Base-by-base conservation (phyloP, 2,329 filamentous ascomycete genomes). In the Colletotrichum higginsianum region DNA sequence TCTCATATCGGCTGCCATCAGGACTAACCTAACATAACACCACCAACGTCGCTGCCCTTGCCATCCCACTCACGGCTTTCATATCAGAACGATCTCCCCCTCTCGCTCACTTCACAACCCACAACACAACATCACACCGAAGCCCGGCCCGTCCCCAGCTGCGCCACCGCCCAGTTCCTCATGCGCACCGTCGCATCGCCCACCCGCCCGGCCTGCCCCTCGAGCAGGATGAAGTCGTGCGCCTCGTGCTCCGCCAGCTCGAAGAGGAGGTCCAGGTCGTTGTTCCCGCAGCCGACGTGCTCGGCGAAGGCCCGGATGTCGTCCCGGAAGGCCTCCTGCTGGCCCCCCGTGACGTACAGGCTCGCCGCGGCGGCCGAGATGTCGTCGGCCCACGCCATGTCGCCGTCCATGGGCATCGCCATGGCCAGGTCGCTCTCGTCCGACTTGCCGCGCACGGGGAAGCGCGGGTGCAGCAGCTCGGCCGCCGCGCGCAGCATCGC, bases 261-360 rank as follows among this genome's bases (percentile, higher is more conserved):
- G 3, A 81, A 40, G n/a, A 68, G 73, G 2, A 82, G 75, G 3
- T 78, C 73, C 11, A 79, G n/a, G 75, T 76, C 50, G 64, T 61
- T 38, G 65, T 65, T 38, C 56, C 71, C 18, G n/a, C 69, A 72
- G 7, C 69, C 64, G 53, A 82, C 61, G 2, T 71, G 72, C 40
- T 78, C 74, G 2, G 75, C 76, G 18, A 80, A 72, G 11, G 62
- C 60, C 6, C 78, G 71, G 9, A 75, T 76, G 3, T 82, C 77
- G 18, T 82, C 80, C 15, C 75, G 66, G 26, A 82, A 67, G 0
- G 80, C 63, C 63, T 82, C 81, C 18, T 78, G 75, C 67, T 77
- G 76, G 0, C 81, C 81, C 1, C 75, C 77, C 0, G 79, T 81
- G 35, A 82, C 74, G 70, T 81, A 81, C 4, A 82, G 46, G n/a